A percentile compares a stretch with the other conserved stretches of the same genome.
These are phyloP conservation scores for Amaranthus tricolor DNA, from an alignment of 179 eudicot genomes.

Conservation along the genomic window DNA sequence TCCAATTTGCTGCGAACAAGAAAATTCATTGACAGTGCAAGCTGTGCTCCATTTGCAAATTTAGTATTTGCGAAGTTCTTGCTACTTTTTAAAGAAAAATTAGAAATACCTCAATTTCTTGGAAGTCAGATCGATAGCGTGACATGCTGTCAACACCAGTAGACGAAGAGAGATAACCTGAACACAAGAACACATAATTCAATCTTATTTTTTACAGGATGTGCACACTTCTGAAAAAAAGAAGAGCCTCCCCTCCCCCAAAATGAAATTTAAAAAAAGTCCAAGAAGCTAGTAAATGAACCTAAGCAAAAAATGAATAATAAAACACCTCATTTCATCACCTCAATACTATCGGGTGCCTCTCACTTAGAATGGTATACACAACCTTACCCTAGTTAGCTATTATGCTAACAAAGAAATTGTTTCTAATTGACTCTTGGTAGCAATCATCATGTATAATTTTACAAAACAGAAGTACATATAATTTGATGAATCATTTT, in stretches of 20 bases:
- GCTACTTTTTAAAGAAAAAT: no score
- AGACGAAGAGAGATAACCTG: slow-evolving; percentile 50
- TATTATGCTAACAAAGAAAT: no score
- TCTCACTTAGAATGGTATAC: no score
- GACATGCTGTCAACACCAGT: slow-evolving; percentile 60
- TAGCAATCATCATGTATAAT: no score
- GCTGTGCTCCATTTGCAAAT: neutral
- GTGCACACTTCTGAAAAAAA: neutral
- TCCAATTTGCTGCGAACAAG: slow-evolving; percentile 71
- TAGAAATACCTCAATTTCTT: slow-evolving; percentile 68
- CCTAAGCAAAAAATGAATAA: neutral
- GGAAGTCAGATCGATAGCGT: slow-evolving; percentile 74
- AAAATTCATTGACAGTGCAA: neutral
- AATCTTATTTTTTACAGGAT: neutral
- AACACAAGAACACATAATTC: slow-evolving; percentile 7
- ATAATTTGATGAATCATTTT: no score
- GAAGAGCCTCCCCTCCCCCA: neutral
- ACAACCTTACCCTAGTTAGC: no score
- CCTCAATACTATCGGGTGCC: no score
- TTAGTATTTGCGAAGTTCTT: neutral
- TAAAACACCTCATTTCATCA: no score
- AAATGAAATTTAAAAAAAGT: neutral
- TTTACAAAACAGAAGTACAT: no score
- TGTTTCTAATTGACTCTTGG: no score
- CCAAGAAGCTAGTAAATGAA: neutral